Evolutionary conservation across 2,329 filamentous ascomycete genomes (phyloP).

Genomic region (Aspergillus nomiae): DNA sequence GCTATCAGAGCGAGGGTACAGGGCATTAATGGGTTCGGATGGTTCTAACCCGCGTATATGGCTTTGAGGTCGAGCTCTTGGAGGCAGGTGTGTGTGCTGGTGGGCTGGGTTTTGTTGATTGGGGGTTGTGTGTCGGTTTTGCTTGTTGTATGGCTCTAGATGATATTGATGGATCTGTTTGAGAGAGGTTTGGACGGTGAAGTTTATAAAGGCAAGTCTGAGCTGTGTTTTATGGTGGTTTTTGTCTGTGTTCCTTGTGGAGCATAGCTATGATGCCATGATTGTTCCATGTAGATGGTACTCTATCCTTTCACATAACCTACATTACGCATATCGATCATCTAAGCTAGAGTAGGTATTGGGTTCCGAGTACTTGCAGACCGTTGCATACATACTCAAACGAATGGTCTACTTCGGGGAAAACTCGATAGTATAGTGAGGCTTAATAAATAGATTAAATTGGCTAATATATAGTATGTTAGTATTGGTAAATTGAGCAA

Average conservation of each 20-base stretch:
- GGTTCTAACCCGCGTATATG: slow-evolving; percentile 15
- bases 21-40: slow-evolving; percentile 8
- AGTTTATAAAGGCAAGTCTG: slow-evolving; percentile 34
- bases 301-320: not conserved
- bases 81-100: not conserved
- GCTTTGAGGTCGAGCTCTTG: not conserved
- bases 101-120: slow-evolving; percentile 8
- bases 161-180: slow-evolving; percentile 1
- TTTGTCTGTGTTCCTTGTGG: not conserved
- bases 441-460: no score
- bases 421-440: no score
- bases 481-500: no score
- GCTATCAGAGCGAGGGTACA: slow-evolving; percentile 6
- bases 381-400: not conserved
- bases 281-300: not conserved
- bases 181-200: slow-evolving; percentile 23
- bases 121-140: not conserved
- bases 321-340: not conserved
- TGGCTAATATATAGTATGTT: no score
- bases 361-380: not conserved
- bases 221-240: slow-evolving; percentile 20
- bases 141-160: slow-evolving; percentile 6
- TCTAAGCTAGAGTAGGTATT: not conserved
- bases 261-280: not conserved
- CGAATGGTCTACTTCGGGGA: not conserved